Conservation (phyloP, 148 eudicot species). For the Dysphania ambrosioides region DNA sequence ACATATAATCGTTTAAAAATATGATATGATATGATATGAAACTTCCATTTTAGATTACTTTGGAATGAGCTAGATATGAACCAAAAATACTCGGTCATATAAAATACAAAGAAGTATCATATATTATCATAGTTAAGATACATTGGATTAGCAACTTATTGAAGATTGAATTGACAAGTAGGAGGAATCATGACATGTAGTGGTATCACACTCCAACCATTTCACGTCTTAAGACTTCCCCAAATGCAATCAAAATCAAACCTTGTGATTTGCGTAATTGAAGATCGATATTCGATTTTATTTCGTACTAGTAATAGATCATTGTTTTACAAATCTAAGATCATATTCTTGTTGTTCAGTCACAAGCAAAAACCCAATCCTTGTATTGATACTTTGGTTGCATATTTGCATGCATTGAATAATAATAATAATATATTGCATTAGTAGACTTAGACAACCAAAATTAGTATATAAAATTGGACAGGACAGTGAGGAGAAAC, state of each 20-base stretch:
- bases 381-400: background rate
- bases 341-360: slow-evolving; percentile 15
- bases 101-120: too few relatives aligned
- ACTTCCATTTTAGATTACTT: too few relatives aligned
- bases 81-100: too few relatives aligned
- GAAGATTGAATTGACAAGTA: background rate
- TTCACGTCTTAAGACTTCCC: background rate
- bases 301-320: background rate
- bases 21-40: too few relatives aligned
- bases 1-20: too few relatives aligned
- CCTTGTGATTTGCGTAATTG: background rate
- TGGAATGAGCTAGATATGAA: too few relatives aligned
- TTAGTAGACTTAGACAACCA: background rate
- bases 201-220: background rate
- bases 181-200: background rate
- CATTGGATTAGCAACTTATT: too few relatives aligned
- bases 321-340: background rate
- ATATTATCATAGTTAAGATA: too few relatives aligned
- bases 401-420: background rate
- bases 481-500: background rate
- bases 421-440: too few relatives aligned
- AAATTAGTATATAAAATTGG: background rate
- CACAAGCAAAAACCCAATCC: slow-evolving; percentile 15
- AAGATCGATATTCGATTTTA: background rate
- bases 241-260: background rate